Conservation (phyloP, 2,329 filamentous ascomycete species). For the Cladophialophora chaetospira region DNA sequence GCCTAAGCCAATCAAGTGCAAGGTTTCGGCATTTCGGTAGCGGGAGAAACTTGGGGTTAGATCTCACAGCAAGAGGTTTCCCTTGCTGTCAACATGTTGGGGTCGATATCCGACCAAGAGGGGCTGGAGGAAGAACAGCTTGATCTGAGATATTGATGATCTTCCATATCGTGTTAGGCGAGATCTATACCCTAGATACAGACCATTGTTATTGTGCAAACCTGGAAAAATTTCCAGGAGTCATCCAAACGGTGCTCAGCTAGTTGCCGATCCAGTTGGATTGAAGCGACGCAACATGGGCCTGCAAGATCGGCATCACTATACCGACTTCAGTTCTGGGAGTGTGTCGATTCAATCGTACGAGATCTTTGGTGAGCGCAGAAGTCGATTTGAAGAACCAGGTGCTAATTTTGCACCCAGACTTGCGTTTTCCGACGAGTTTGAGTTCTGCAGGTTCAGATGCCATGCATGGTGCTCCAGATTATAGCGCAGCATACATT, state of each 20-base stretch:
- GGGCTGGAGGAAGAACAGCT: background rate
- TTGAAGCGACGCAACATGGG: background rate
- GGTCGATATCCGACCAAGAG: background rate
- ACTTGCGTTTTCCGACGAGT: conserved; percentile 11
- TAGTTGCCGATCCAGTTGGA: background rate
- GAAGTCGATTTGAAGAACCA: background rate
- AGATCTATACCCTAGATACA: conserved; percentile 40
- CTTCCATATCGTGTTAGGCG: conserved; percentile 38
- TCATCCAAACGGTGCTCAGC: background rate
- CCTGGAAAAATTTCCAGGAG: background rate
- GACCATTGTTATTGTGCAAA: background rate
- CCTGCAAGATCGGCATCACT: background rate
- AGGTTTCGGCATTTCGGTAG: background rate
- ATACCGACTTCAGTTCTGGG: background rate
- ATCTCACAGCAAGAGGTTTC: background rate
- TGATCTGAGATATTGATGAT: conserved; percentile 22
- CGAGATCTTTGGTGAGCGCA: background rate
- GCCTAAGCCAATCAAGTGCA: background rate
- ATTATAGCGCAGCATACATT: conserved; percentile 94
- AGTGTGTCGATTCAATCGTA: background rate
- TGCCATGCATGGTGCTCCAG: conserved; percentile 83
- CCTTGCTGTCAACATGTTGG: background rate
- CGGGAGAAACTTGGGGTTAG: background rate
- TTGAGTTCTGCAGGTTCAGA: conserved; percentile 11
- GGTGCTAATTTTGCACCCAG: background rate